Conservation (phyloP, 2,329 filamentous ascomycete genomes). For the Penicillium crustosum region DNA sequence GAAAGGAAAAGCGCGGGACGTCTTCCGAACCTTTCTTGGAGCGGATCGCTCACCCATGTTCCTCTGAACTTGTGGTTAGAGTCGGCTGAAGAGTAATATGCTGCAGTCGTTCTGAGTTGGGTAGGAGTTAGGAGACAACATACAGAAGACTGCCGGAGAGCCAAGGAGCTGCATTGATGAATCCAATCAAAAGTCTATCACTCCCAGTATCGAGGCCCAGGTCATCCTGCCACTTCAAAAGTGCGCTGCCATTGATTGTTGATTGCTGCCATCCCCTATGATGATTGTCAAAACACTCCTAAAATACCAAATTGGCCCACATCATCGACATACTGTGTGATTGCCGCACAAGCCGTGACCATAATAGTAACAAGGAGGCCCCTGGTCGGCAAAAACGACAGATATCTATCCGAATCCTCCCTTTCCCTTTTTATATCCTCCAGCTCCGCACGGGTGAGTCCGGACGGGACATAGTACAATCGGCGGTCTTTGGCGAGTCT, state of each 20-base stretch:
- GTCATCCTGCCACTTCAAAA: neutral
- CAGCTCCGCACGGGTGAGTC: neutral
- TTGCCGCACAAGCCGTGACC: slow-evolving; percentile 26
- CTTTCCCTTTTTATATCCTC: neutral
- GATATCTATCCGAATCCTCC: neutral
- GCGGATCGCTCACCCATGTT: slow-evolving; percentile 24
- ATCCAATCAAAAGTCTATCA: neutral
- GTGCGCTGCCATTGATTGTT: slow-evolving; percentile 21
- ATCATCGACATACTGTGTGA: slow-evolving; percentile 23
- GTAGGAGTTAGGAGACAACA: neutral
- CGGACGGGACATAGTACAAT: neutral
- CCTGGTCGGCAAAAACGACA: neutral
- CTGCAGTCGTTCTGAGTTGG: too few relatives aligned
- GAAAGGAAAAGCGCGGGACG: slow-evolving; percentile 42
- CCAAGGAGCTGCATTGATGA: slow-evolving; percentile 1
- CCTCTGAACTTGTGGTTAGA: neutral
- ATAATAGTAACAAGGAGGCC: slow-evolving; percentile 18
- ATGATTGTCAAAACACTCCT: neutral
- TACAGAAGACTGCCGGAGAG: slow-evolving; percentile 1
- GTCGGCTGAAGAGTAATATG: neutral
- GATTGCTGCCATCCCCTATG: slow-evolving; percentile 28
- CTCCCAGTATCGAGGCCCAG: neutral
- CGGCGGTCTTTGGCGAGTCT: neutral
- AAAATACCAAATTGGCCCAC: neutral
- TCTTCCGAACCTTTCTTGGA: slow-evolving; percentile 25